A percentile compares a stretch with the other conserved stretches of the same genome.
phyloP scores from a whole-genome alignment of 2,329 filamentous ascomycete genomes.

The Cercospora nicotianae region DNA sequence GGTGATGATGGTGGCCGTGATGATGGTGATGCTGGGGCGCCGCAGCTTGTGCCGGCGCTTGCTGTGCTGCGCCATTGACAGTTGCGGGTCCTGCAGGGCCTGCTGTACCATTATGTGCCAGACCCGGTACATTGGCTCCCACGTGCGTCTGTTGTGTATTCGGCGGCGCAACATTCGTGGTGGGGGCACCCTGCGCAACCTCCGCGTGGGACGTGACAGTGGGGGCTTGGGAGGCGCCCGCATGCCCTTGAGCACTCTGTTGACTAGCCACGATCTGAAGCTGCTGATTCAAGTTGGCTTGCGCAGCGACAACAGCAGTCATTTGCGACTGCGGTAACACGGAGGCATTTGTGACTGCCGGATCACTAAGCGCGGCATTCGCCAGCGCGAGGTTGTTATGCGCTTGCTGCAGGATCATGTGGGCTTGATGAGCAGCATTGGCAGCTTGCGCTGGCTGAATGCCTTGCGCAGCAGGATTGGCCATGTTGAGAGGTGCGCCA shows the following conservation, averaged over 20 bases:
- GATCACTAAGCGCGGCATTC: slow-evolving; percentile 24
- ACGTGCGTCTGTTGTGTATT: slow-evolving; percentile 1
- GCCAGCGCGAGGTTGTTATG: slow-evolving; percentile 22
- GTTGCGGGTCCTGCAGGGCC: slow-evolving; percentile 4
- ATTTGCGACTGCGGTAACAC: slow-evolving; percentile 19
- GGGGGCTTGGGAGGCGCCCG: neutral
- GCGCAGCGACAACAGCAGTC: slow-evolving; percentile 22
- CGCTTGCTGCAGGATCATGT: slow-evolving; percentile 25
- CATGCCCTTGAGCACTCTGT: slow-evolving; percentile 18
- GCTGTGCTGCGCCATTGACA: slow-evolving; percentile 9
- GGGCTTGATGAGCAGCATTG: slow-evolving; percentile 19
- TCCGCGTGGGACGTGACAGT: slow-evolving; percentile 1
- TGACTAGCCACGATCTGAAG: slow-evolving; percentile 21
- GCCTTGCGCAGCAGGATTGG: slow-evolving; percentile 14
- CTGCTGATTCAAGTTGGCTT: slow-evolving; percentile 21
- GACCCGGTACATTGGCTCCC: neutral
- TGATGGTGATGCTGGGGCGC: slow-evolving; percentile 36
- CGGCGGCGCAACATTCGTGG: slow-evolving; percentile 5
- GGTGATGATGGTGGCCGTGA: slow-evolving; percentile 31
- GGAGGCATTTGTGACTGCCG: slow-evolving; percentile 9
- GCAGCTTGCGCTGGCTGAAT: slow-evolving; percentile 13
- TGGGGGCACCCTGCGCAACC: neutral
- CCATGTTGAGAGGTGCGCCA: slow-evolving; percentile 15
- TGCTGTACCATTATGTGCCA: neutral
- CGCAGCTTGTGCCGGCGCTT: slow-evolving; percentile 35